Base-by-base conservation (phyloP, 202 grass and related monocot genomes). In the Dendrocalamus latiflorus region DNA sequence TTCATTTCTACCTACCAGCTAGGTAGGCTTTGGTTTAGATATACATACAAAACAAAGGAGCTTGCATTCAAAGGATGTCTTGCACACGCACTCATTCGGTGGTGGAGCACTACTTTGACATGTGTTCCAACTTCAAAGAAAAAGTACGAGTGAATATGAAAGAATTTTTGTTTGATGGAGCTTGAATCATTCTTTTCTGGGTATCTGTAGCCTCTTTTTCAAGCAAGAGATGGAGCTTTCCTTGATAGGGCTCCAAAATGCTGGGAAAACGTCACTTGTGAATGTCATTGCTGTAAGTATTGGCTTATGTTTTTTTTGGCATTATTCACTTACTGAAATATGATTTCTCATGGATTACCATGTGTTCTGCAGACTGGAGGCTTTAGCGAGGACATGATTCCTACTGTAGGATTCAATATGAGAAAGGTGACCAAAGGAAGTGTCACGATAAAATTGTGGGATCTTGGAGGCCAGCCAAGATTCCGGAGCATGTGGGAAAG, bases 171-270 rank as follows among this genome's bases (percentile, higher is more conserved):
- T 47, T 47, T 47, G 44, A 15, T 47, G 56, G 43, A 71, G 16
- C 51, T 65, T 9, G 44, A 47, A 47, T 47, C 44, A 47, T 1
- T 4, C 14, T 47, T 47, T 47, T 47, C 4, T 4, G 44, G 34
- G 1, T 54, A 8, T 43, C 18, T 89, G 53, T 88, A 98, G 95
- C 87, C 89, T 98, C 63, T 98, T 98, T 61, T 98, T 98, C 90
- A 98, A 98, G 90, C 95, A 95, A 93, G 95, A 98, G 75, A 98
- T 98, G 95, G 95, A 98, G 54, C 90, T 98, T 75, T 95, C 95
- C 69, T 90, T 98, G 77, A 95, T 98, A 70, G 95, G 95, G 43
- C 92, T 98, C 74, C 95, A 98, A 85, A 98, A 95, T 90, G 95
- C 95, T 37, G 92, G 95, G 72, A 98, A 95, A 90, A 98, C 95